Evolutionary conservation across 345 rosid species (phyloP), one percentile per base, ranked within the genome.

Genomic region (Trapa bicornis): DNA sequence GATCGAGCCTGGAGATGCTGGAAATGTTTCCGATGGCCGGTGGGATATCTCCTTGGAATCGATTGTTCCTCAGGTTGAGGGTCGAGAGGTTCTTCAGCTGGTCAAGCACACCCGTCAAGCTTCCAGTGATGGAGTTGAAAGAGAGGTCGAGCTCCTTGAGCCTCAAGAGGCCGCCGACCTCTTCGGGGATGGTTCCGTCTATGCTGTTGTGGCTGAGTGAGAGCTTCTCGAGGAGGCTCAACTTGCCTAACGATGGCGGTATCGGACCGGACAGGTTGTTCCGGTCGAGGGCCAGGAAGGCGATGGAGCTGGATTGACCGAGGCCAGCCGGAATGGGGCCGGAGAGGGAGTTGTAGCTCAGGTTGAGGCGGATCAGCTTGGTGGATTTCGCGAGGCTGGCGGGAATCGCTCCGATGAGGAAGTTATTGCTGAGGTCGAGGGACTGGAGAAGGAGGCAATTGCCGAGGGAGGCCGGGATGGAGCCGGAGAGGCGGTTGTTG

Each of bases 401-500:
- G 41, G 97, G 96, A 45, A 93, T 84, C 32, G 66, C 5, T 45
- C 89, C 96, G 36, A 74, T 71, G 41, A 93, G 84, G 65, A 74
- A 76, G 64, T 93, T 93, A 37, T 80, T 84, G 74, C 98, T 85
- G 35, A 85, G 72, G 75, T 89, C 97, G 48, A 92, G 85, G 71
- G 80, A 78, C 71, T 83, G 98, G 70, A 91, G 90, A 73, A 71
- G 58, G 68, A 67, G 86, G 65, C 86, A 84, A 78, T 80, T 81
- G 68, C 94, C 96, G 22, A 92, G 73, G 1, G 93, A 80, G 58
- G 89, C 78, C 64, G 98, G 97, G 76, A 92, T 72, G 0, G 91
- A 85, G 70, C 97, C 99, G 0, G 92, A 77, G 78, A 94, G 89
- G 64, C 78, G 80, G 73, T 94, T 94, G 83, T 94, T 94, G 84